phyloP scores from a whole-genome alignment of 2,329 filamentous ascomycete species.

The Orbilia quercus region DNA sequence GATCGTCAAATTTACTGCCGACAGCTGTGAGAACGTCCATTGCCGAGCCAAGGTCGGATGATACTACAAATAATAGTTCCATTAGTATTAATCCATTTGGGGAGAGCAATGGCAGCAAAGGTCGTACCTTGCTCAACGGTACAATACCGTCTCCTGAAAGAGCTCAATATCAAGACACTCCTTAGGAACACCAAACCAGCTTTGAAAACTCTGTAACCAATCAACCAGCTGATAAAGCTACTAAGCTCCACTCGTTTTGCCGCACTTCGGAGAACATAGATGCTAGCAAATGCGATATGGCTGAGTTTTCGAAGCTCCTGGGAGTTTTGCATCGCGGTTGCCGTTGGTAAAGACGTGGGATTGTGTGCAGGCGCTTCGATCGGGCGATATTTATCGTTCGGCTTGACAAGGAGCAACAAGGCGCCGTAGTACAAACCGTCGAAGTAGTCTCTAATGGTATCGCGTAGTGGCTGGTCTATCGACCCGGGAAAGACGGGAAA shows the following conservation, averaged over 20 bases:
- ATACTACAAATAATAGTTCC: slow-evolving; percentile 16
- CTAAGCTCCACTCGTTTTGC: slow-evolving; percentile 51
- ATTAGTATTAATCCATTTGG: neutral
- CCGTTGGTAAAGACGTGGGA: slow-evolving; percentile 1
- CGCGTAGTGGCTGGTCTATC: slow-evolving; percentile 42
- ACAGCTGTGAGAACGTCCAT: slow-evolving; percentile 54
- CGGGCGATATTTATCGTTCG: slow-evolving; percentile 44
- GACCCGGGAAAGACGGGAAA: slow-evolving; percentile 44
- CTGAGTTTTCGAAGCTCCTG: slow-evolving; percentile 49
- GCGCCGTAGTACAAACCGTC: slow-evolving; percentile 53
- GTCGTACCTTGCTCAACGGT: slow-evolving; percentile 53
- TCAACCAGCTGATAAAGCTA: slow-evolving; percentile 50
- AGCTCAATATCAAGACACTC: slow-evolving; percentile 44
- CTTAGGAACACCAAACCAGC: slow-evolving; percentile 51
- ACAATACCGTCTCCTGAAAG: slow-evolving; percentile 52
- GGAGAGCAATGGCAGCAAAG: neutral
- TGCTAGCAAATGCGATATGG: slow-evolving; percentile 52
- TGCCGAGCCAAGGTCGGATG: slow-evolving; percentile 46
- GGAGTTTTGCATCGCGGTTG: slow-evolving; percentile 28
- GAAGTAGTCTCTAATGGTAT: slow-evolving; percentile 55
- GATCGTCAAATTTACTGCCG: slow-evolving; percentile 52
- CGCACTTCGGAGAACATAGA: slow-evolving; percentile 52
- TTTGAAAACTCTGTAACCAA: slow-evolving; percentile 56
- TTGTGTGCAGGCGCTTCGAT: slow-evolving; percentile 10
- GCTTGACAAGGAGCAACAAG: slow-evolving; percentile 45